Base-by-base conservation (phyloP, 2,329 filamentous ascomycete genomes). In the Colletotrichum destructivum region DNA sequence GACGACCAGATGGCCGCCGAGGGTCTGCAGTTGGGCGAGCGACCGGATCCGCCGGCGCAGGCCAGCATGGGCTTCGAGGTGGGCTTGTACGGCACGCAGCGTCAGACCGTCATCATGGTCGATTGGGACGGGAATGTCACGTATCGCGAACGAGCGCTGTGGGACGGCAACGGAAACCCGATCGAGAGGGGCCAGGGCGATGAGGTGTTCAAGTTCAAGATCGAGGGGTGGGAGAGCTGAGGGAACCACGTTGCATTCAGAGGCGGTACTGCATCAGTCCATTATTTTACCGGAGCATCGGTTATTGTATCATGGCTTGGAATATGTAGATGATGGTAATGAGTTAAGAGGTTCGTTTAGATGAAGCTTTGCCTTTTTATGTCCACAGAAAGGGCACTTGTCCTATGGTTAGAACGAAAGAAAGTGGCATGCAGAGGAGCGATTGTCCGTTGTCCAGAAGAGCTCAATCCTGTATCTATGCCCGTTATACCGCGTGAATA, bases 31-130 rank as follows among this genome's bases (percentile, higher is more conserved):
- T 55, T 73, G 23, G 70, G 52, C 21, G 56, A 68, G 76, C 81
- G 9, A 76, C 77, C 42, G 78, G 84, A 80, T 69, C 66, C 69
- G 40, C 59, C 69, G 31, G 75, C 47, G 73, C 76, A 26, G 69
- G 73, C 23, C 23, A 64, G 49, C n/a, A 75, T 75, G 54, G 84
- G 84, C 1, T 90, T 89, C 74, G 87, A 88, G 77, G 88, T 85
- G 6, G 90, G 90, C 2, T 82, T 90, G 74, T 92, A 92, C 75
- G 90, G 90, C 4, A 92, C 90, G 6, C 90, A 92, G 80, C 82
- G 90, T 47, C 90, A 92, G 81, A 92, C 90, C 0, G 81, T 91
- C 16, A 79, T 92, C 16, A 80, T 91, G 55, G 87, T 92, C 8
- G 89, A 91, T 75, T 90, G 88, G 87, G 84, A 91, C 3, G 90